phyloP scores from a whole-genome alignment of 2,329 filamentous ascomycete species.

The Fusarium sp. region DNA sequence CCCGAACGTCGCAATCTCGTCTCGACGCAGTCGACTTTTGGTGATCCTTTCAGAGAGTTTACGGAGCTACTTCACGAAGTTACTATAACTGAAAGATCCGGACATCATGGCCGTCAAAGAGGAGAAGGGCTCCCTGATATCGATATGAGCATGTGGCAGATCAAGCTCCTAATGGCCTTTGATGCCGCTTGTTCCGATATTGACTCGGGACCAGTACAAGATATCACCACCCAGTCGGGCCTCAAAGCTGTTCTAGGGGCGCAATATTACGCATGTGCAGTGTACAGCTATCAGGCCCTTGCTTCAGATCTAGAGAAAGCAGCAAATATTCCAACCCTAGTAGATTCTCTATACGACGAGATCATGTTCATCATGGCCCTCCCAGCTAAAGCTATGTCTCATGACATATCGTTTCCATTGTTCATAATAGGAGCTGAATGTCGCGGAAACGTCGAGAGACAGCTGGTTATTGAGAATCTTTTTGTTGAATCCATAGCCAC shows the following conservation, averaged over 20 bases:
- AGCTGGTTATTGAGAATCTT: background rate
- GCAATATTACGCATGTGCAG: background rate
- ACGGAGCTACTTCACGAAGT: slow-evolving; percentile 1
- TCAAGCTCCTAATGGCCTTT: background rate
- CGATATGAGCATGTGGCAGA: background rate
- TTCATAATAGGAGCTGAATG: slow-evolving; percentile 2
- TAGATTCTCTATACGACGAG: background rate
- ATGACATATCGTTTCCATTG: slow-evolving; percentile 9
- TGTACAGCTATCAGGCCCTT: slow-evolving; percentile 5
- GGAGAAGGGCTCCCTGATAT: background rate
- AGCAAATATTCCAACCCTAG: background rate
- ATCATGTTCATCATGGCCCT: background rate
- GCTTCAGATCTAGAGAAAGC: background rate
- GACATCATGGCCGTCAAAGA: background rate
- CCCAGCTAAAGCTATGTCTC: background rate
- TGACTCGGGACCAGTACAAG: background rate
- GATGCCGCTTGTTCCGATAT: background rate
- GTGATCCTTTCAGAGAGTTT: background rate
- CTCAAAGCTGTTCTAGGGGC: slow-evolving; percentile 5
- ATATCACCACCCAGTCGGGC: background rate
- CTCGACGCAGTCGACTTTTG: background rate
- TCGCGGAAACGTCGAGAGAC: background rate
- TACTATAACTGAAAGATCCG: background rate
- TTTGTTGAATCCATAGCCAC: slow-evolving; percentile 1
- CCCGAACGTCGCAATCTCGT: background rate